phyloP scores from a whole-genome alignment of 805 yeast species.

The Zygotorulaspora florentina region DNA sequence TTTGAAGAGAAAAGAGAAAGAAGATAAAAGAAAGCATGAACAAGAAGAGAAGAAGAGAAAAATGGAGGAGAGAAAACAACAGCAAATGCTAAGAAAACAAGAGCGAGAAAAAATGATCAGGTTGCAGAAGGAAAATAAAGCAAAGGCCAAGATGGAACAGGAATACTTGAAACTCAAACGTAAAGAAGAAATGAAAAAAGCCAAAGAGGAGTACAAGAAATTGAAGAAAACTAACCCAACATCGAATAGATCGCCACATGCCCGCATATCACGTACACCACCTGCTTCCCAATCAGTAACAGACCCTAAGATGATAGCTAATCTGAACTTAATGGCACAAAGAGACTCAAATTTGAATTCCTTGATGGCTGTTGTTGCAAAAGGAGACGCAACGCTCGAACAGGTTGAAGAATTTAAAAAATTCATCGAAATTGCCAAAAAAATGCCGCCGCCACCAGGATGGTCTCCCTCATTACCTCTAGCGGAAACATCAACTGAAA shows the following conservation, averaged over 20 bases:
- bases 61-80: conserved; percentile 27
- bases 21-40: conserved; percentile 35
- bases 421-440: conserved; percentile 72
- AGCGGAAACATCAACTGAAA: conserved; percentile 4
- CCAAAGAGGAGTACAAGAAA: conserved; percentile 20
- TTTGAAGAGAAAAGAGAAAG: conserved; percentile 34
- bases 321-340: conserved; percentile 77
- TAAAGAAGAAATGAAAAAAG: conserved; percentile 23
- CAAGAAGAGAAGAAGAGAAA: conserved; percentile 30
- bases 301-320: conserved; percentile 77
- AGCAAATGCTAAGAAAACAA: conserved; percentile 23
- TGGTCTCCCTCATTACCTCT: conserved; percentile 25
- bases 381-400: conserved; percentile 66
- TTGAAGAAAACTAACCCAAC: conserved; percentile 7
- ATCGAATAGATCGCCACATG: background rate
- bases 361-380: conserved; percentile 82
- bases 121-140: conserved; percentile 22
- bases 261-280: conserved; percentile 1
- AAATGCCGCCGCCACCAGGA: conserved; percentile 55
- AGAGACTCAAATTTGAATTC: conserved; percentile 61
- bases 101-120: conserved; percentile 21
- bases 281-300: conserved; percentile 42
- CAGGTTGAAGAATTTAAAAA: conserved; percentile 77
- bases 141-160: conserved; percentile 22
- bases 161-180: conserved; percentile 16